These are phyloP conservation scores for Pistacia integerrima DNA, from an alignment of 345 rosid species.

Conservation along the genomic window DNA sequence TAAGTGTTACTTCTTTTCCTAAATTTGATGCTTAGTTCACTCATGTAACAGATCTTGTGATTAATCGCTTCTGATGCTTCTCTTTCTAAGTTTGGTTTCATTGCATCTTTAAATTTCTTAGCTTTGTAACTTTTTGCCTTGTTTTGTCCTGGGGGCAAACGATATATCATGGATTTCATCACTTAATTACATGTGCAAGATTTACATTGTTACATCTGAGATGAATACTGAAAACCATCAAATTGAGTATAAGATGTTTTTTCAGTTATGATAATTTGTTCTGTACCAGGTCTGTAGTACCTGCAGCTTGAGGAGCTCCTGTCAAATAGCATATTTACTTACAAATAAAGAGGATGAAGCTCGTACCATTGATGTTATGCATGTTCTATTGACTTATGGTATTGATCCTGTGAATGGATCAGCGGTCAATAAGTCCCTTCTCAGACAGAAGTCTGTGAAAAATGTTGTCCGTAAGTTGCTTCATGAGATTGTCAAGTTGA, in stretches of 20 bases:
- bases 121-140: background rate
- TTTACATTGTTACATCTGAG: background rate
- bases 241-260: constrained; percentile 24
- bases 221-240: constrained; percentile 3
- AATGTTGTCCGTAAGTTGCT: constrained; percentile 83
- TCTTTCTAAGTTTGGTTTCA: no score
- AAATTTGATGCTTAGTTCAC: background rate
- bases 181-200: background rate
- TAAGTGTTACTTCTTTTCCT: constrained; percentile 40
- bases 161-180: background rate
- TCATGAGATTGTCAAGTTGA: constrained; percentile 83
- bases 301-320: constrained; percentile 87
- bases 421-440: constrained; percentile 54
- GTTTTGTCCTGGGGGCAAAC: background rate
- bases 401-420: constrained; percentile 66
- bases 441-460: constrained; percentile 77
- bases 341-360: constrained; percentile 97
- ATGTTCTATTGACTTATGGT: constrained; percentile 73
- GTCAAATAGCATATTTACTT: constrained; percentile 79
- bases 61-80: background rate
- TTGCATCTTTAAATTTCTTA: no score
- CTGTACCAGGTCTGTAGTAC: constrained; percentile 86
- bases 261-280: constrained; percentile 25
- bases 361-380: constrained; percentile 78
- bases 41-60: background rate